Evolutionary conservation across 129 eudicot species (phyloP), one percentile per base, ranked within the genome.

Genomic region (Artemisia argyi): DNA sequence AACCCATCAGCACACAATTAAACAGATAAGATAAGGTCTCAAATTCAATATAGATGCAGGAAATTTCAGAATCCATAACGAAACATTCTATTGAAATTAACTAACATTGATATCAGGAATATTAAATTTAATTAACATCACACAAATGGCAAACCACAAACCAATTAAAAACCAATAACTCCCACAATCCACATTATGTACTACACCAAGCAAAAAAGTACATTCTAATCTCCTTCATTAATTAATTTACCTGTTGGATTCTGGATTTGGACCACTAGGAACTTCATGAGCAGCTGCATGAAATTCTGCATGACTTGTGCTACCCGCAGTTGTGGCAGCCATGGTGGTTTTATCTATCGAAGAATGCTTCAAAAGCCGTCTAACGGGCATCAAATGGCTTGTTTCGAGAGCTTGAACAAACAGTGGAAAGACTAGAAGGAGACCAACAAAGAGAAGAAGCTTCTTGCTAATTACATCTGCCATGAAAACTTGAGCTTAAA

Each of bases 201-300:
- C 57, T 17, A 52, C 26, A 65, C 73, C 44, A 32, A 78, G 47
- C 84, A 49, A 75, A 57, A 55, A 7, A 19, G 71, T 69, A 62
- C 76, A 71, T 51, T 42, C 24, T 16, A 9, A 63, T 24, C 56
- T 71, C 73, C 81, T 64, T 56, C 77, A 24, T 51, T 52, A 49
- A 48, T 58, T 32, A 50, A 20, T 55, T 76, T 78, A 84, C 85
- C 74, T 68, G 85, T 85, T 85, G 71, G 87, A 82, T 65, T 85
- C 90, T 1, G 94, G 94, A 68, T 87, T 87, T 2, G 69, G 69
- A 64, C 69, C 69, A 64, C 69, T 64, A 3, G 94, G 94, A 67
- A 87, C 94, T 50, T 85, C 83, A 79, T 84, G 94, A 69, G 94
- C 89, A 68, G 80, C 89, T 46, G 80, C 87, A 71, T 77, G 70